phyloP scores from a whole-genome alignment of 768 basidiomycete genomes.

The Boletus sp. region DNA sequence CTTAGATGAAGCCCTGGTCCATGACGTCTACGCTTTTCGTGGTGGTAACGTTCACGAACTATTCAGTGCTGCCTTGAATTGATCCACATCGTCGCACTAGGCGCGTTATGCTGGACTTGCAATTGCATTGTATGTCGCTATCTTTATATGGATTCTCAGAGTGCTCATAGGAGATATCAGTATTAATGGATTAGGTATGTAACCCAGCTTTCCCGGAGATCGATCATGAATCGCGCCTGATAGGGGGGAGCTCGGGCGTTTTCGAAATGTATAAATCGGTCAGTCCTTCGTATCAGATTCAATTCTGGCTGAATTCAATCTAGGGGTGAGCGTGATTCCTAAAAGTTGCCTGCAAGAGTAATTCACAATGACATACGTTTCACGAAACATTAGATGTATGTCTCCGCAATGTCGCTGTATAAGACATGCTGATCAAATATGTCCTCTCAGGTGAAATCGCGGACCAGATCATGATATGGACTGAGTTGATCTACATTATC shows the following conservation, averaged over 20 bases:
- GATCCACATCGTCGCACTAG: neutral
- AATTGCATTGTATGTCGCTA: constrained; percentile 2
- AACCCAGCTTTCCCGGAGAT: neutral
- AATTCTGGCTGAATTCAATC: neutral
- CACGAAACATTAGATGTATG: constrained; percentile 3
- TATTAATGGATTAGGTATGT: neutral
- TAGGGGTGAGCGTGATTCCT: constrained; percentile 6
- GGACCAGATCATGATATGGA: neutral
- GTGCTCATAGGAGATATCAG: constrained; percentile 1
- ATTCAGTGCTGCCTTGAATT: neutral
- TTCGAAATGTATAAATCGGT: neutral
- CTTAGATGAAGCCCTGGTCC: constrained; percentile 14
- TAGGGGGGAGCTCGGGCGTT: neutral
- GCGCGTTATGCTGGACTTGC: constrained; percentile 9
- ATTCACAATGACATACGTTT: neutral
- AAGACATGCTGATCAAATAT: neutral
- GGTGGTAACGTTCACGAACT: neutral
- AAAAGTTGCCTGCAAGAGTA: too few species aligned
- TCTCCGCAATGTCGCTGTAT: too few species aligned
- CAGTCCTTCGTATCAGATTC: neutral
- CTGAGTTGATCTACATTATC: neutral
- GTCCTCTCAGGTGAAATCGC: neutral
- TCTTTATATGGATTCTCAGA: neutral
- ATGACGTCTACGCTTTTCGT: constrained; percentile 9
- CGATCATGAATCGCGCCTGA: neutral